Conservation (phyloP, 768 basidiomycete species). For the Clavulina sp. region DNA sequence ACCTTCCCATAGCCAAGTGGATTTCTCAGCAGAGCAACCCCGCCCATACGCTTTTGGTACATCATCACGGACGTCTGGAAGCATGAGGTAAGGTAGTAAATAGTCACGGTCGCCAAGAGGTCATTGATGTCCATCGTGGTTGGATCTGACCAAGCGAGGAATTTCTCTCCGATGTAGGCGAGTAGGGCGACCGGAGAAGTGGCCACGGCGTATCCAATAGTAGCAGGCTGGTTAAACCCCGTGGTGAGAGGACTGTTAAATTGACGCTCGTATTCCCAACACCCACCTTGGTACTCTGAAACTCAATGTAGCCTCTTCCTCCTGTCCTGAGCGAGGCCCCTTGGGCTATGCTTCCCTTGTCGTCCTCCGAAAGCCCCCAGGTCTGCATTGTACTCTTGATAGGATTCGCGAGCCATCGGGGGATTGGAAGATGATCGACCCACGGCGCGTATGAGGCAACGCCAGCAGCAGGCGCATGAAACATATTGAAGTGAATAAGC, state of each 20-base stretch:
- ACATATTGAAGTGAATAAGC: constrained; percentile 14
- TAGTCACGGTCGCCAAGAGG: constrained; percentile 11
- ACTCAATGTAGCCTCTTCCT: not conserved
- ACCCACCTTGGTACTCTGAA: not conserved
- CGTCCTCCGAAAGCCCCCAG: not conserved
- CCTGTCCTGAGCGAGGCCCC: not conserved
- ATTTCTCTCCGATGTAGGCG: constrained; percentile 14
- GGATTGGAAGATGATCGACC: too few relatives aligned
- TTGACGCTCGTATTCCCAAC: not conserved
- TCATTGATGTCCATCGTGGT: constrained; percentile 7
- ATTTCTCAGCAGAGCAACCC: not conserved
- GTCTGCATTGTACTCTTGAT: not conserved
- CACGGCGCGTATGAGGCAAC: too few relatives aligned
- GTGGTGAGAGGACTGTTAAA: not conserved
- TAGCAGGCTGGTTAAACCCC: constrained; percentile 9
- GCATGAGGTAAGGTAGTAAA: constrained; percentile 12
- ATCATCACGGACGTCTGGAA: constrained; percentile 13
- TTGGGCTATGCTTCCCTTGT: not conserved
- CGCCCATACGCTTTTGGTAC: constrained; percentile 8
- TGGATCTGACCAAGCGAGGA: constrained; percentile 13
- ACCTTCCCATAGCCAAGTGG: not conserved
- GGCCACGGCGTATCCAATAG: constrained; percentile 12
- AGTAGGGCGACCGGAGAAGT: constrained; percentile 12
- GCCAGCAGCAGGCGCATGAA: constrained; percentile 3
- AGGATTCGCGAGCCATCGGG: not conserved